Evolutionary conservation across 1,139 yeast species (phyloP), one percentile per base, ranked within the genome.

Genomic region (Taiozyma sp.): DNA sequence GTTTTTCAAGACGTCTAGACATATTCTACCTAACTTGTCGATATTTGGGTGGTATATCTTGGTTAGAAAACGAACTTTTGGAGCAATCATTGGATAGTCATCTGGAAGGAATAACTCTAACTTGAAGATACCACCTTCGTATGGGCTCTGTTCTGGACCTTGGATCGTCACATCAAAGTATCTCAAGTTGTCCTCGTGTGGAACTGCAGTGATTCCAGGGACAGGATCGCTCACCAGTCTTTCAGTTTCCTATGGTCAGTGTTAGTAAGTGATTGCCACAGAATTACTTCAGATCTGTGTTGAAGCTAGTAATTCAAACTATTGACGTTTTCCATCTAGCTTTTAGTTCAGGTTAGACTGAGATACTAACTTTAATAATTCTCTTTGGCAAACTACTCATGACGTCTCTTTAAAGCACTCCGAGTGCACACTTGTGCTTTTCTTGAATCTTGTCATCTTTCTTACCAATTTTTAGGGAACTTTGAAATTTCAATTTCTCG

Each of bases 1-100:
- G 51, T 79, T 88, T 70, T 93, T 93, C 66, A 93, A 76, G 45
- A 93, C 97, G 68, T 93, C 99, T 51, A 93, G 78, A 70, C 99
- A 93, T 61, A 93, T 93, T 59, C 99, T 79, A 4, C 99, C 99
- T 59, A 93, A 75, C 65, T 95, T 81, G 68, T 93, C 99, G 61
- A 93, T 93, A 68, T 93, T 93, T 45, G 99, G 99, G 65, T 93
- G 99, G 68, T 93, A 93, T 43, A 93, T 90, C 69, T 85, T 89
- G 46, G 99, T 93, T 56, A 93, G 73, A 62, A 93, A 93, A 54
- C 97, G 76, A 50, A 91, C 95, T 67, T 88, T 89, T 45, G 98
- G 98, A 0, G 98, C 96, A 64, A 85, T 85, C 95, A 88, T 77
- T 24, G 96, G 96, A 67, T 89, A 89, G 63, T 89, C 96, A 62